Evolutionary conservation across 768 basidiomycete genomes (phyloP).

Genomic region (Tylopilus subfusipes): DNA sequence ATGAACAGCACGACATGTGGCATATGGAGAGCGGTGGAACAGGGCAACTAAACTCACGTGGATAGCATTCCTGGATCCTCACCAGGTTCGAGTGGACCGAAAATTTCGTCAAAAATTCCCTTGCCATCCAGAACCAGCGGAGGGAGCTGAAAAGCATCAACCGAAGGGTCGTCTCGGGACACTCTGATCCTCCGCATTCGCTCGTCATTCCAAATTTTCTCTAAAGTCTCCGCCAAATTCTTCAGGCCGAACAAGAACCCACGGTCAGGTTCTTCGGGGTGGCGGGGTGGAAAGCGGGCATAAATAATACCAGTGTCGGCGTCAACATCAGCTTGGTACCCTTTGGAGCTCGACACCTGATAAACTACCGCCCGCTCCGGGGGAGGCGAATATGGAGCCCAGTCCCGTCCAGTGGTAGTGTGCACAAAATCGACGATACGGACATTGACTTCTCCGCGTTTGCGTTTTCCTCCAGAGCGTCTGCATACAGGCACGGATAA

Average conservation of each 20-base stretch:
- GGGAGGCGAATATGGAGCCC: constrained; percentile 60
- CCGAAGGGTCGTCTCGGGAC: constrained; percentile 53
- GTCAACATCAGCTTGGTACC: constrained; percentile 81
- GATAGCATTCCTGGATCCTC: constrained; percentile 79
- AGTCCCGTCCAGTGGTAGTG: constrained; percentile 94
- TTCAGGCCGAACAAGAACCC: constrained; percentile 92
- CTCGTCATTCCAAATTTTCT: constrained; percentile 86
- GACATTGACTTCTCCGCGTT: constrained; percentile 89
- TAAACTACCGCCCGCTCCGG: constrained; percentile 37
- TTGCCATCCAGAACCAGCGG: constrained; percentile 68
- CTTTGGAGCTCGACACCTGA: constrained; percentile 59
- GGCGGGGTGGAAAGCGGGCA: constrained; percentile 93
- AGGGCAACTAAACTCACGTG: constrained; percentile 38
- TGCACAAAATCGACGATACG: constrained; percentile 99
- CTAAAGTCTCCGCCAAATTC: constrained; percentile 71
- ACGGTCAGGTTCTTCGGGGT: constrained; percentile 83
- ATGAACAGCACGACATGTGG: not conserved
- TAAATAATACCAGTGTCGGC: constrained; percentile 78
- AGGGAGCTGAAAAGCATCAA: constrained; percentile 50
- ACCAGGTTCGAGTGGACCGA: constrained; percentile 43
- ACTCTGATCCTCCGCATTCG: constrained; percentile 64
- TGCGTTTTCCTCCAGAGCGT: constrained; percentile 61
- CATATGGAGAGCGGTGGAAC: not conserved
- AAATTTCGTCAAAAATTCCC: constrained; percentile 77
- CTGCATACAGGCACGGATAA: constrained; percentile 63